Conservation (phyloP, 208 protist genomes). For the Acanthamoeba royreba region DNA sequence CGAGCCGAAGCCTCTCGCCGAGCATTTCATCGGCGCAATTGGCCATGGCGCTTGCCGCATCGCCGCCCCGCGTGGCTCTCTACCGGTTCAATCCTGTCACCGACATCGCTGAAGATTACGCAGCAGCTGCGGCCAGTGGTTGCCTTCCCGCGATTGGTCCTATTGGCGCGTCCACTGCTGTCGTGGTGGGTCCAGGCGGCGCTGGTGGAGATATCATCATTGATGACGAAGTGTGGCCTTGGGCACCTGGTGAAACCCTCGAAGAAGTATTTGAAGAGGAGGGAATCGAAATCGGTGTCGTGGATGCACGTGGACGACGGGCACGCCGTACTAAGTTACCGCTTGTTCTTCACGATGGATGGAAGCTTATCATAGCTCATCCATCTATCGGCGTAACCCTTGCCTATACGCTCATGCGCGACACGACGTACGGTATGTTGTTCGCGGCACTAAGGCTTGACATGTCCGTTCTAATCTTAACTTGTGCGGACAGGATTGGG, state of each 20-base stretch:
- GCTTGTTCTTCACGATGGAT: not conserved
- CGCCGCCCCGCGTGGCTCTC: not conserved
- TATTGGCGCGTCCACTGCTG: not conserved
- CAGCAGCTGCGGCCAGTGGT: too few relatives aligned
- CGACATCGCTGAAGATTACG: not conserved
- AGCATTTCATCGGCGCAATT: too few relatives aligned
- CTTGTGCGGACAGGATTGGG: not conserved
- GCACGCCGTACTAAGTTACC: not conserved
- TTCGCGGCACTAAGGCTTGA: too few relatives aligned
- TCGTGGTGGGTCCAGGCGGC: not conserved
- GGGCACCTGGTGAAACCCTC: not conserved
- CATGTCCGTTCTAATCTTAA: too few relatives aligned
- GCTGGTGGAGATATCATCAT: slow-evolving; percentile 1
- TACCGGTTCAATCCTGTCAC: not conserved
- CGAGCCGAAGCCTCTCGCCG: too few relatives aligned
- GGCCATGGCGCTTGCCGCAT: not conserved
- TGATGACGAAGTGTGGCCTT: not conserved
- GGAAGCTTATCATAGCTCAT: not conserved
- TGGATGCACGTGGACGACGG: not conserved
- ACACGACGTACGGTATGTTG: not conserved
- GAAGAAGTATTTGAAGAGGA: not conserved
- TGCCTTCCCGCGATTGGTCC: too few relatives aligned
- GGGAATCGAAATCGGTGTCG: not conserved
- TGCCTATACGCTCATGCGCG: not conserved
- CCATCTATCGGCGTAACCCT: not conserved